These are phyloP conservation scores for Pseudogymnoascus sp. DNA, from an alignment of 2,329 filamentous ascomycete genomes.

Conservation along the genomic window DNA sequence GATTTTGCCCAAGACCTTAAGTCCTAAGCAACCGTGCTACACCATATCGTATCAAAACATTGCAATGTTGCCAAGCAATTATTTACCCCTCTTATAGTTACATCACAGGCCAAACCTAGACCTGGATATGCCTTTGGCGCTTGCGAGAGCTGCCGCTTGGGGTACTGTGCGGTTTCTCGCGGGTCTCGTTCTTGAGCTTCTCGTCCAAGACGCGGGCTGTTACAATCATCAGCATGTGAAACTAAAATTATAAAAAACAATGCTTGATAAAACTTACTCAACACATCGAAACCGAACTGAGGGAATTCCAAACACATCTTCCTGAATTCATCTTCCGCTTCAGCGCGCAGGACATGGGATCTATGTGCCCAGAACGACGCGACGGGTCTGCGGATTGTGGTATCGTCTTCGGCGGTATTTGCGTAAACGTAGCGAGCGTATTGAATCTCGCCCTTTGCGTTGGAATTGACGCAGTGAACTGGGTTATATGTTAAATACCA, in stretches of 20 bases:
- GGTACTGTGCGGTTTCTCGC: slow-evolving; percentile 41
- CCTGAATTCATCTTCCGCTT: slow-evolving; percentile 81
- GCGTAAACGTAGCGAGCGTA: slow-evolving; percentile 89
- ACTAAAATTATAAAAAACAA: not conserved
- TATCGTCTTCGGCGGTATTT: slow-evolving; percentile 61
- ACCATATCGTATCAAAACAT: slow-evolving; percentile 1
- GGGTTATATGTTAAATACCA: not conserved
- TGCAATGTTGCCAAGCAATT: not conserved
- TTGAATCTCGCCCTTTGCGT: slow-evolving; percentile 79
- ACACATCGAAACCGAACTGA: slow-evolving; percentile 86
- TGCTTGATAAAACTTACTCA: slow-evolving; percentile 49
- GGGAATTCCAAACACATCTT: slow-evolving; percentile 80
- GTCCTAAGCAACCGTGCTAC: not conserved
- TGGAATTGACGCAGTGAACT: slow-evolving; percentile 78
- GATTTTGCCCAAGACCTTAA: not conserved
- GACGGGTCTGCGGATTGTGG: slow-evolving; percentile 68
- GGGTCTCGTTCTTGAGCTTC: slow-evolving; percentile 56
- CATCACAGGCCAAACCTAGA: not conserved
- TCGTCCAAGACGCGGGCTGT: slow-evolving; percentile 56
- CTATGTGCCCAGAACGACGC: slow-evolving; percentile 86
- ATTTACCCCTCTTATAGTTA: not conserved
- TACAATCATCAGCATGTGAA: slow-evolving; percentile 17
- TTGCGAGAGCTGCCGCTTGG: slow-evolving; percentile 7
- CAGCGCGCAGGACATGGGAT: slow-evolving; percentile 71
- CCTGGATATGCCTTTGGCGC: slow-evolving; percentile 1